Evolutionary conservation across 495 filamentous ascomycete genomes (phyloP).

Genomic region (Cercophora sp.): DNA sequence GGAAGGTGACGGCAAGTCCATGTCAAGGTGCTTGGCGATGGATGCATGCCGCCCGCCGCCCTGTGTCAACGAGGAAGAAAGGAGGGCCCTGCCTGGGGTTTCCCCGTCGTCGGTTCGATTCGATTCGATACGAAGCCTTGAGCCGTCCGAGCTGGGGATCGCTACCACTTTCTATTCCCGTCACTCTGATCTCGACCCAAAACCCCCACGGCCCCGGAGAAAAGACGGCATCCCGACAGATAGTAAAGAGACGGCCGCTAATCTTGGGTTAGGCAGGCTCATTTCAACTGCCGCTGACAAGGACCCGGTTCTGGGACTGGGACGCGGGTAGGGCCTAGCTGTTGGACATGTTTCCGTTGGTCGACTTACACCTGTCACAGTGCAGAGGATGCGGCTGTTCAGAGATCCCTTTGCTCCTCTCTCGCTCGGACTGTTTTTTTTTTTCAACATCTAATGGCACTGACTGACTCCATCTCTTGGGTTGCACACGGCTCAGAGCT

Average conservation of each 20-base stretch:
- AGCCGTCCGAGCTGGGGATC: background rate
- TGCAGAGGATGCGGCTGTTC: too few species aligned
- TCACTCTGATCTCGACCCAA: background rate
- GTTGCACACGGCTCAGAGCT: too few species aligned
- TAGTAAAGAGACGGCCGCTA: too few species aligned
- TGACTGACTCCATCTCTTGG: too few species aligned
- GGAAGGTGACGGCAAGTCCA: constrained; percentile 9
- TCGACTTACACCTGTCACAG: too few species aligned
- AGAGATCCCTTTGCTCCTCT: too few species aligned
- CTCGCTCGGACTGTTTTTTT: too few species aligned
- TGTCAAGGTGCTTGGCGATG: background rate
- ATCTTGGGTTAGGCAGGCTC: too few species aligned
- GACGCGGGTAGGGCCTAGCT: too few species aligned
- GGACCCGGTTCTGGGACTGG: constrained; percentile 2
- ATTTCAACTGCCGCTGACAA: background rate
- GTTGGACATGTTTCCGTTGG: too few species aligned
- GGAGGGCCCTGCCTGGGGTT: background rate
- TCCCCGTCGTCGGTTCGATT: too few species aligned
- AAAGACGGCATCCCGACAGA: background rate
- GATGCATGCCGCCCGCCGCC: background rate
- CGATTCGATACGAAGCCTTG: background rate
- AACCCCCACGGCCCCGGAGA: background rate
- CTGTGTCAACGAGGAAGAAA: background rate
- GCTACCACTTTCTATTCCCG: constrained; percentile 12
- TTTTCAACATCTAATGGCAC: too few species aligned